Evolutionary conservation across 108 stramenopile genomes (phyloP), one percentile per base, ranked within the genome.

Genomic region (Conticribra guillardii): DNA sequence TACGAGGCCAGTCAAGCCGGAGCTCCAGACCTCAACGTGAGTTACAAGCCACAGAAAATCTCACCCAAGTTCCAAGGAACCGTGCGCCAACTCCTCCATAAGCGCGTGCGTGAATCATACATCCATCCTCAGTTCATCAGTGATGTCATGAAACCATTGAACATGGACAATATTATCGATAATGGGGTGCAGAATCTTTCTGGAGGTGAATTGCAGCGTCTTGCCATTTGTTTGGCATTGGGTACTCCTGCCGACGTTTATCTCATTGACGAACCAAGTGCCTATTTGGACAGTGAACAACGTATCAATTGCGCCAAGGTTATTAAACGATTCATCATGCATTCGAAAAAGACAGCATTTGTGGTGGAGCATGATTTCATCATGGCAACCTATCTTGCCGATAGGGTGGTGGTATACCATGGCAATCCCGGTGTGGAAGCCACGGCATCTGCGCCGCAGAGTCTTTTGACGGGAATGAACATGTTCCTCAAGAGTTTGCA

Each of bases 21-120:
- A 31, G 95, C 89, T 52, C 98, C 98, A 1, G 90, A 96, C 54
- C 84, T 99, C 27, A 95, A 96, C 69, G 97, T 99, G 26, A 89
- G 91, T 24, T 99, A 98, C 97, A 99, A 99, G 76, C 99, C 98
- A 4, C 99, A 99, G 84, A 98, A 99, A 85, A 99, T 99, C 69
- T 89, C 92, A 31, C 99, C 98, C 23, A 96, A 96, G 61, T 97
- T 96, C 79, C 74, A 96, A 62, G 98, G 98, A 54, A 97, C 97
- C 2, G 97, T 98, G 5, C 92, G 97, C 11, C 90, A 97, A 49
- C 88, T 99, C 16, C 81, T 99, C 48, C 96, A 98, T 93, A 97
- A 97, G 81, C 93, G 94, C 24, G 87, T 99, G 57, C 88, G 96
- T 8, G 96, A 98, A 48, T 81, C 93, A 8, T 98, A 98, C 61